Percentiles rank a stretch among this genome's conserved stretches.
Evolutionary conservation across 2,329 filamentous ascomycete species (phyloP).

Genomic region (Leptographium radiaticola): DNA sequence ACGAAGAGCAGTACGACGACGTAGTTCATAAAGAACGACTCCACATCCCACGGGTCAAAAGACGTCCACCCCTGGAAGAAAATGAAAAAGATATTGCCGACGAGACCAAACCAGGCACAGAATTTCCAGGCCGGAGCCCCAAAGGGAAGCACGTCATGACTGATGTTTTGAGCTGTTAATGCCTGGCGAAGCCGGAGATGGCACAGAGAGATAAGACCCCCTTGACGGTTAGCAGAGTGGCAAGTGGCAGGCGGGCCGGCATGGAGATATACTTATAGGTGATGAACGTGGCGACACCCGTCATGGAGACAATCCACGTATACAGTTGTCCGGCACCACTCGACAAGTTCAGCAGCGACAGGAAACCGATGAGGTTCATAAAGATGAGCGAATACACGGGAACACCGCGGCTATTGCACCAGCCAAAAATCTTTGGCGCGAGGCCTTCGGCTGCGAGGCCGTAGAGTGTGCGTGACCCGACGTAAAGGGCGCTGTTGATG

Average conservation of each 20-base stretch:
- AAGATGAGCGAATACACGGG: slow-evolving; percentile 48
- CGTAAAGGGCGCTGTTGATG: slow-evolving; percentile 49
- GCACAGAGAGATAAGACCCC: neutral
- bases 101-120: neutral
- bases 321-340: slow-evolving; percentile 30
- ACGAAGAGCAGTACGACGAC: neutral
- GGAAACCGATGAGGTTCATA: slow-evolving; percentile 45
- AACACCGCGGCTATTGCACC: slow-evolving; percentile 42
- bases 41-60: neutral
- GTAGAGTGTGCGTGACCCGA: slow-evolving; percentile 44
- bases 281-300: neutral
- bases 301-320: slow-evolving; percentile 1
- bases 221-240: neutral
- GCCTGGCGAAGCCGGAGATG: neutral
- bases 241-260: neutral
- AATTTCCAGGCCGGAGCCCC: neutral
- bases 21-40: neutral
- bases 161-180: neutral
- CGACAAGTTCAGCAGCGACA: slow-evolving; percentile 50
- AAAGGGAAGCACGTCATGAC: neutral
- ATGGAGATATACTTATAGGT: neutral
- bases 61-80: slow-evolving; percentile 1
- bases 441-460: slow-evolving; percentile 43
- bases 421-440: slow-evolving; percentile 35
- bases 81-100: neutral